Evolutionary conservation across 2,329 filamentous ascomycete genomes (phyloP), one percentile per base, ranked within the genome.

Genomic region (Fusarium burgessii): DNA sequence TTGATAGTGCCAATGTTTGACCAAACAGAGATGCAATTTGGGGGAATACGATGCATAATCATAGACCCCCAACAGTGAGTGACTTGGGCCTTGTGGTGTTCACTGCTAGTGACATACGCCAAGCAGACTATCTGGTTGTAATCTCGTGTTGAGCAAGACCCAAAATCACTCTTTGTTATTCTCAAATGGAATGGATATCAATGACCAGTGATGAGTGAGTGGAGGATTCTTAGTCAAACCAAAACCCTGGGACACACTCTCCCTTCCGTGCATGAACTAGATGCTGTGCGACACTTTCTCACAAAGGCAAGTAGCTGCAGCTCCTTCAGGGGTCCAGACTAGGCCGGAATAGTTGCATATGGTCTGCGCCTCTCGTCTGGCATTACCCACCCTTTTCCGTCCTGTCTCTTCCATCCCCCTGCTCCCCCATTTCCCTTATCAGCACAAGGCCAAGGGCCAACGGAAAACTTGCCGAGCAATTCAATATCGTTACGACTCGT

Each of bases 321-420:
- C 29, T 27, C 42, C 18, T 72, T 52, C 66, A 70, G 66, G 66
- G 66, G 66, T 68, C 52, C 63, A 50, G 56, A 45, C 61, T 32
- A 67, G 42, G 11, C 66, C 32, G 40, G 45, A 35, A 50, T 52
- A 54, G 58, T 20, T 41, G 14, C 42, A 35, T 36, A 60, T 66
- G 27, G 59, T 49, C 68, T 71, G 69, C 59, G 64, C 58, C 64
- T 58, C 69, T 71, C 68, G 68, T 68, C 54, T 71, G 54, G 54
- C 62, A 43, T 50, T 43, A 45, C 41, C 58, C 50, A 46, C 43
- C 38, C 62, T 25, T 62, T 57, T 43, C 36, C 58, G 23, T 42
- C 59, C 42, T 32, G 60, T 50, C 61, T 60, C 46, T 27, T 6
- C 42, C 43, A 20, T 50, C 36, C 35, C 35, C 49, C 36, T 47